These are phyloP conservation scores for Candida alai DNA, from an alignment of 805 yeast genomes.

Conservation along the genomic window DNA sequence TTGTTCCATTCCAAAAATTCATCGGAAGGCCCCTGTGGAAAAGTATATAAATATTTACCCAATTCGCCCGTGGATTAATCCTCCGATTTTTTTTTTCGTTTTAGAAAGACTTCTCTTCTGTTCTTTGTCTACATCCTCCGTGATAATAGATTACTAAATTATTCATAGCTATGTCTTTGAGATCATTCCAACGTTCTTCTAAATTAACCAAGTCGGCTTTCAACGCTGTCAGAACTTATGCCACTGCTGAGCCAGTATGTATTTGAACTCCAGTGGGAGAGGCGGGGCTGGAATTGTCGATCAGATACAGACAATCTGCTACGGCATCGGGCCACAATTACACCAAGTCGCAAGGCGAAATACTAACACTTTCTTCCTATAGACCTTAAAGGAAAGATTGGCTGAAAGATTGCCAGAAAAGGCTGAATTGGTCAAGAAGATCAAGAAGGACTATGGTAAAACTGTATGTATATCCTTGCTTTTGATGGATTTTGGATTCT, in stretches of 20 bases:
- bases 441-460: conserved; percentile 88
- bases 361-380: conserved; percentile 17
- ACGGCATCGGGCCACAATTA: too few relatives aligned
- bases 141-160: conserved; percentile 1
- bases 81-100: conserved; percentile 3
- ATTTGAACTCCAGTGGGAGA: background rate
- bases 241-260: conserved; percentile 37
- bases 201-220: conserved; percentile 17
- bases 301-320: too few relatives aligned
- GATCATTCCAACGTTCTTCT: conserved; percentile 35
- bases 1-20: background rate
- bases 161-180: conserved; percentile 29
- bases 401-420: conserved; percentile 88
- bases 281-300: too few relatives aligned
- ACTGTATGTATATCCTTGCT: conserved; percentile 50
- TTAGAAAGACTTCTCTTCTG: conserved; percentile 1
- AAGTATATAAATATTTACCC: conserved; percentile 1
- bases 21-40: too few relatives aligned
- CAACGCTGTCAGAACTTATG: conserved; percentile 24
- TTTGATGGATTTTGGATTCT: too few relatives aligned
- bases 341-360: background rate
- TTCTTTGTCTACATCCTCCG: too few relatives aligned
- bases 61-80: background rate
- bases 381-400: conserved; percentile 90
- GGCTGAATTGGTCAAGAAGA: conserved; percentile 84